Conservation (phyloP, 129 eudicot genomes). For the Centrapalus pauciflorus region DNA sequence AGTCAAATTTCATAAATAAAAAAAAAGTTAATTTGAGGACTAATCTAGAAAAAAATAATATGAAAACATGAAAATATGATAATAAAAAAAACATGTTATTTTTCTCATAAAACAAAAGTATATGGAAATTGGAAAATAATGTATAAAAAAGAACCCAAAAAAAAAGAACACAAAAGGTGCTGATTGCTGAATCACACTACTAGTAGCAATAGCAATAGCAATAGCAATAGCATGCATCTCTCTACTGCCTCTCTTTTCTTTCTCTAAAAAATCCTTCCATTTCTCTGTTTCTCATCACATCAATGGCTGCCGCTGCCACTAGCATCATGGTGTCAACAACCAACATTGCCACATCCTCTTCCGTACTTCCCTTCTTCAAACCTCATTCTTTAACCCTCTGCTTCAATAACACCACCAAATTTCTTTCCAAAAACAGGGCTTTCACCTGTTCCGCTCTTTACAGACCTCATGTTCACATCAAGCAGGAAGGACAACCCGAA, state of each 20-base stretch:
- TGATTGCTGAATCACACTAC: conserved; percentile 5
- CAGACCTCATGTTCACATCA: conserved; percentile 53
- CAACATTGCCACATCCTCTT: conserved; percentile 48
- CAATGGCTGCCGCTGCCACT: conserved; percentile 85
- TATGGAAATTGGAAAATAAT: too few relatives aligned
- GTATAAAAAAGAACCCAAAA: too few relatives aligned
- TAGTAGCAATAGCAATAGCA: too few relatives aligned
- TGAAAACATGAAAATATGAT: too few relatives aligned
- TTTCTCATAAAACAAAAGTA: too few relatives aligned
- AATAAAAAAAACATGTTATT: too few relatives aligned
- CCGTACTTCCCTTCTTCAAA: conserved; percentile 34
- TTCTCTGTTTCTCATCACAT: conserved; percentile 18
- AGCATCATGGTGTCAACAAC: conserved; percentile 60
- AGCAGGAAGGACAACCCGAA: conserved; percentile 87
- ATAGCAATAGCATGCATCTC: too few relatives aligned
- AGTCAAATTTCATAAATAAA: too few relatives aligned
- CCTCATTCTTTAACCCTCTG: conserved; percentile 35
- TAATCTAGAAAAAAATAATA: too few relatives aligned
- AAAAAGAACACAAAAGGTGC: too few relatives aligned
- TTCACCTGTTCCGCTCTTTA: conserved; percentile 64
- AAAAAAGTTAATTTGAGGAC: too few relatives aligned
- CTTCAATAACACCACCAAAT: conserved; percentile 31
- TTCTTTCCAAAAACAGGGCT: conserved; percentile 36
- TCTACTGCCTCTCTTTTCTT: background rate
- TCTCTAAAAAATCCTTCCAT: background rate